Conservation (phyloP, 1,284 basidiomycete genomes). For the Leccinum fuscescens region DNA sequence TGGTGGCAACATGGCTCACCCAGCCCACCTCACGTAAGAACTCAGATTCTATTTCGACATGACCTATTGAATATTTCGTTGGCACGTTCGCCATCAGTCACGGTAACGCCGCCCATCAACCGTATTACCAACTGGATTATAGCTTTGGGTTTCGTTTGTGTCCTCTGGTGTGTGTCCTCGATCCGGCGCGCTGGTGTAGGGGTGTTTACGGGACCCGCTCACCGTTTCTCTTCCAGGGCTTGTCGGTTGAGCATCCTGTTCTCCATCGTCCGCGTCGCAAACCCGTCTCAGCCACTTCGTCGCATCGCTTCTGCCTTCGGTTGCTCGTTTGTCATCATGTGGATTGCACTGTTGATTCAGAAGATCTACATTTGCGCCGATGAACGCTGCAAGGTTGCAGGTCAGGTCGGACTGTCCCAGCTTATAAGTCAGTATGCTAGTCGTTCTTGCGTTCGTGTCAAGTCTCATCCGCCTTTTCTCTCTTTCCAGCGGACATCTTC, state of each 20-base stretch:
- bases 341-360: conserved; percentile 20
- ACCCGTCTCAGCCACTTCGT: background rate
- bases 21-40: conserved; percentile 7
- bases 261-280: conserved; percentile 19
- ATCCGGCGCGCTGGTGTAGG: background rate
- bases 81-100: background rate
- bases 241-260: conserved; percentile 27
- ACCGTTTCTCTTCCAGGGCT: conserved; percentile 13
- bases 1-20: conserved; percentile 10
- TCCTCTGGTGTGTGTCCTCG: conserved; percentile 20
- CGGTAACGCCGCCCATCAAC: background rate
- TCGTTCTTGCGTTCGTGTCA: background rate
- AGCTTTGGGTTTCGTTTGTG: conserved; percentile 17
- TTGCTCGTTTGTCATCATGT: conserved; percentile 26
- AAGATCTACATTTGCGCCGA: conserved; percentile 13
- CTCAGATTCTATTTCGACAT: background rate
- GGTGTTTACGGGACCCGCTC: background rate
- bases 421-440: conserved; percentile 21
- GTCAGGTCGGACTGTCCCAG: conserved; percentile 14
- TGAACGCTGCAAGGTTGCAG: conserved; percentile 1
- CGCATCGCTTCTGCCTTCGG: conserved; percentile 10
- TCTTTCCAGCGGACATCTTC: conserved; percentile 23
- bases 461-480: background rate
- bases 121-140: conserved; percentile 13
- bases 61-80: background rate